Evolutionary conservation across 192 early-diverging fungal species (phyloP).

Genomic region (Entomortierella beljakovae): DNA sequence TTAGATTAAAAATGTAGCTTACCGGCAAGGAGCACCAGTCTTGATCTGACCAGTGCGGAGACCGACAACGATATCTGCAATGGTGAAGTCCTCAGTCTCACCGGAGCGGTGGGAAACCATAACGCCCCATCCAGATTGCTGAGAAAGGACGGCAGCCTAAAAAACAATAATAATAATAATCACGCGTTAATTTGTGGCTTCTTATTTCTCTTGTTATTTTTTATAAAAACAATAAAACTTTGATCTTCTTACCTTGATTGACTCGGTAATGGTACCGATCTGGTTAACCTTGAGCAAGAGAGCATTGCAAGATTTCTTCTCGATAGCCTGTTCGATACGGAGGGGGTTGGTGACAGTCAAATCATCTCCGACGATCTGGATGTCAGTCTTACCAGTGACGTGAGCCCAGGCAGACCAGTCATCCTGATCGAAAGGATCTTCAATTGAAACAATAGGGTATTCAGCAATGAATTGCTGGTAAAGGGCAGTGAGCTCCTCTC

Average conservation of each 20-base stretch:
- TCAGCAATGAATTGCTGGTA: background rate
- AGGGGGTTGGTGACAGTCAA: constrained; percentile 2
- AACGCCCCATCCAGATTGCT: constrained; percentile 95
- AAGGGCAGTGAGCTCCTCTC: background rate
- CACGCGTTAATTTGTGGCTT: background rate
- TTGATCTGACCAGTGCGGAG: constrained; percentile 97
- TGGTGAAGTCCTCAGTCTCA: constrained; percentile 96
- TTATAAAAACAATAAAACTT: background rate
- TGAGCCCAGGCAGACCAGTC: background rate
- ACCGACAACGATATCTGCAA: constrained; percentile 97
- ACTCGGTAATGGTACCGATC: background rate
- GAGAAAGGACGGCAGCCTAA: constrained; percentile 79
- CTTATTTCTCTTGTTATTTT: no score
- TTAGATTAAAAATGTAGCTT: background rate
- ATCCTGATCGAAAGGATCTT: background rate
- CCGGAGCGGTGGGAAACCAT: constrained; percentile 99
- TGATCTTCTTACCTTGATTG: background rate
- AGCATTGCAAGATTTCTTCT: background rate
- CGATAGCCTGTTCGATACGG: background rate
- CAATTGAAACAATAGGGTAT: background rate
- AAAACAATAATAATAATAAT: background rate
- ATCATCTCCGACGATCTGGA: background rate
- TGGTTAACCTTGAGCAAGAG: constrained; percentile 2
- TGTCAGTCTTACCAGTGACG: background rate
- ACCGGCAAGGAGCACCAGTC: constrained; percentile 97